Conservation (phyloP, 257 asterid species). For the Lithospermum erythrorhizon region DNA sequence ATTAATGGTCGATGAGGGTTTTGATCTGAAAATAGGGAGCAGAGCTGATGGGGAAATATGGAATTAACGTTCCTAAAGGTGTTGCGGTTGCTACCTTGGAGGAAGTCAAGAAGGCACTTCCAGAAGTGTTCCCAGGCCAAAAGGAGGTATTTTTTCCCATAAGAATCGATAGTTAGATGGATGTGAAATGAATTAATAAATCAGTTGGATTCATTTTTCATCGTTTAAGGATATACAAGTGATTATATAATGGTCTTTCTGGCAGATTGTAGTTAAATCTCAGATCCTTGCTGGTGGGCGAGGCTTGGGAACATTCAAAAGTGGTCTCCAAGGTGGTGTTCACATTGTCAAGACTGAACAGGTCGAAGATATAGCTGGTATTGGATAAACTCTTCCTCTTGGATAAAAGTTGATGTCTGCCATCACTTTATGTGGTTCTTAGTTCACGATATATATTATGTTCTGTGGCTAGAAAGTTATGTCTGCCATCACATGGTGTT, state of each 20-base stretch:
- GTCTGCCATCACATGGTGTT: too few relatives aligned
- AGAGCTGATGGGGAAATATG: constrained; percentile 79
- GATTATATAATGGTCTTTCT: constrained; percentile 5
- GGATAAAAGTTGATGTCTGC: neutral
- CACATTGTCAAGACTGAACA: constrained; percentile 75
- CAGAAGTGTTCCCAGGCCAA: constrained; percentile 47
- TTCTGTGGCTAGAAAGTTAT: too few relatives aligned
- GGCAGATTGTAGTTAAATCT: constrained; percentile 83
- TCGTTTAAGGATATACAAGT: neutral
- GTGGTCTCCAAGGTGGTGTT: constrained; percentile 90
- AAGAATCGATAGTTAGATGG: neutral
- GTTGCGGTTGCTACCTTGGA: constrained; percentile 58
- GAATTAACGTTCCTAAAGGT: constrained; percentile 85
- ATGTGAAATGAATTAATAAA: neutral
- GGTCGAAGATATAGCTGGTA: constrained; percentile 82
- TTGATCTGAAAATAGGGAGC: constrained; percentile 50
- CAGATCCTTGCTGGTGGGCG: constrained; percentile 96
- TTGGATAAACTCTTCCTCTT: neutral
- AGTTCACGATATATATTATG: too few relatives aligned
- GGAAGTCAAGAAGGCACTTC: constrained; percentile 54
- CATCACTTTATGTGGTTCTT: neutral
- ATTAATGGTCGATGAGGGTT: neutral
- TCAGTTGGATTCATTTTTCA: too few relatives aligned
- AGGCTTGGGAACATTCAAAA: constrained; percentile 86
- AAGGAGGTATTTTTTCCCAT: constrained; percentile 41